phyloP scores from a whole-genome alignment of 305 asterid genomes.

The Plantago coronopus region DNA sequence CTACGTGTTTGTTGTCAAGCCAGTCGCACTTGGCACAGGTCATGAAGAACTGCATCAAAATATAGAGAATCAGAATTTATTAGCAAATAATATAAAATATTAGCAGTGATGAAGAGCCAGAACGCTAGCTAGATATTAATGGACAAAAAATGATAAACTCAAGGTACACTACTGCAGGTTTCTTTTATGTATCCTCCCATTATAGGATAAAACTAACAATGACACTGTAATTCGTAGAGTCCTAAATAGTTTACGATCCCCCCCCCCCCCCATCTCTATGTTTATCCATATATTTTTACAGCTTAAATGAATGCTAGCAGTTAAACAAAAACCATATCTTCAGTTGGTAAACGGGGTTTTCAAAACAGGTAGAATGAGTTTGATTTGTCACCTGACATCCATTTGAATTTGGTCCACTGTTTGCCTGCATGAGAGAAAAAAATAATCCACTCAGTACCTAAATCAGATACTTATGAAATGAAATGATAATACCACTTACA shows the following conservation, averaged over 20 bases:
- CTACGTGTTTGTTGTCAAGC: constrained; percentile 97
- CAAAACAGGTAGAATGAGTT: constrained; percentile 17
- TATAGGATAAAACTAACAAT: no score
- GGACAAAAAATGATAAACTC: not conserved
- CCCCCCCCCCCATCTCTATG: no score
- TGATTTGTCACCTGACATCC: constrained; percentile 79
- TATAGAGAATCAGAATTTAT: constrained; percentile 22
- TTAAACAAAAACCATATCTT: not conserved
- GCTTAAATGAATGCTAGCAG: not conserved
- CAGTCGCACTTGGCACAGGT: constrained; percentile 93
- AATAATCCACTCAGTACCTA: constrained; percentile 10
- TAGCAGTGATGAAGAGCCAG: not conserved
- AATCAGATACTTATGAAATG: constrained; percentile 16
- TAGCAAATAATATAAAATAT: not conserved
- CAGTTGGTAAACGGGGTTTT: constrained; percentile 8
- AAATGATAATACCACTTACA: constrained; percentile 14
- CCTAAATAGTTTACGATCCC: no score
- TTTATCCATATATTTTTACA: not conserved
- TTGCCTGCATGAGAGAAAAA: constrained; percentile 66
- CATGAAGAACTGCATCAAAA: constrained; percentile 63
- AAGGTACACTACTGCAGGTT: not conserved
- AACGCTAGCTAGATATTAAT: not conserved
- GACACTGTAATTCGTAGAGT: no score
- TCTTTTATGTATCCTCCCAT: not conserved
- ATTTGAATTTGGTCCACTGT: constrained; percentile 78